Conservation (phyloP, 768 basidiomycete species). For the Kwoniella botswanensis region DNA sequence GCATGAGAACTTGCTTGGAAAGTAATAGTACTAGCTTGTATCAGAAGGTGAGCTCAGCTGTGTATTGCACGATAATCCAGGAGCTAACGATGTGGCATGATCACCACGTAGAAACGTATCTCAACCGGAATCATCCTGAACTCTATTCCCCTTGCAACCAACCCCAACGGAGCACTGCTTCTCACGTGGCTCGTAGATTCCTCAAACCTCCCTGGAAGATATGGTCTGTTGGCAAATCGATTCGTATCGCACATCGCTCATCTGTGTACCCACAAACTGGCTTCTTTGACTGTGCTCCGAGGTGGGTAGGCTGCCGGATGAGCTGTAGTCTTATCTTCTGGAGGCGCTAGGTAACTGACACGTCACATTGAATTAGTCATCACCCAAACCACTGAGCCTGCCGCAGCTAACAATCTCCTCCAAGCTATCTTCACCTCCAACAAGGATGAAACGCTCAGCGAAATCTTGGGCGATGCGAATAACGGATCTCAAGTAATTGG, state of each 20-base stretch:
- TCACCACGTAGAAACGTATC: slow-evolving; percentile 70
- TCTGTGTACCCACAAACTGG: slow-evolving; percentile 96
- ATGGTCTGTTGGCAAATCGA: slow-evolving; percentile 88
- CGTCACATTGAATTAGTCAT: slow-evolving; percentile 63
- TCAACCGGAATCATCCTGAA: slow-evolving; percentile 94
- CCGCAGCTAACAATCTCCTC: slow-evolving; percentile 83
- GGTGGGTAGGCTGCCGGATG: slow-evolving; percentile 57
- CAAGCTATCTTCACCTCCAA: slow-evolving; percentile 89
- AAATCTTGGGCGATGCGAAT: slow-evolving; percentile 93
- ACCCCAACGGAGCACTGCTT: slow-evolving; percentile 93
- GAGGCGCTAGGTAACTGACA: neutral
- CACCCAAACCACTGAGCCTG: slow-evolving; percentile 92
- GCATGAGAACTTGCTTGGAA: slow-evolving; percentile 96
- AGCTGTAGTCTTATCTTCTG: neutral
- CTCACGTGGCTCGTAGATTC: slow-evolving; percentile 97
- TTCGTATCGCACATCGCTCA: slow-evolving; percentile 96
- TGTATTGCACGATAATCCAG: too few relatives aligned
- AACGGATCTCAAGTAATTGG: slow-evolving; percentile 76
- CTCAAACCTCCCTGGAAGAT: slow-evolving; percentile 92
- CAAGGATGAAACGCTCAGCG: slow-evolving; percentile 86
- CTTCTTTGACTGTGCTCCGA: slow-evolving; percentile 89
- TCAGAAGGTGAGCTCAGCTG: slow-evolving; percentile 68
- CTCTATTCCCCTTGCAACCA: slow-evolving; percentile 95
- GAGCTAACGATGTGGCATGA: too few relatives aligned
- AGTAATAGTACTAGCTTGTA: slow-evolving; percentile 81